Base-by-base conservation (phyloP, 768 basidiomycete genomes). In the Tulasnella sp. region DNA sequence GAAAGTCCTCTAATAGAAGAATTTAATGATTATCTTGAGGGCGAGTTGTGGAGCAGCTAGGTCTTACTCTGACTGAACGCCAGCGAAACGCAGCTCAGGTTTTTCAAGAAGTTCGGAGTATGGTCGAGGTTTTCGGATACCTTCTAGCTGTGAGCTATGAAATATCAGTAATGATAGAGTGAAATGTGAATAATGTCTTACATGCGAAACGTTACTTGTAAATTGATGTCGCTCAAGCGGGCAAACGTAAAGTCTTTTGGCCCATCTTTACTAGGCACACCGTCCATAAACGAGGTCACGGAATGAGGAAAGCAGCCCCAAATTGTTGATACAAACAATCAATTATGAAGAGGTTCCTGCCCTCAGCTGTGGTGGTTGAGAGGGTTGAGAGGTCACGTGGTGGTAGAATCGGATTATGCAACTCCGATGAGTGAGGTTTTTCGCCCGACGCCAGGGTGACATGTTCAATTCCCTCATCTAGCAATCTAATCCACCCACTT, bases 231-330 rank as follows among this genome's bases (percentile, higher is more conserved):
- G 48, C 84, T 85, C 16, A 91, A 76, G 62, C 83, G 83, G 5
- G 89, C 91, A 62, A 93, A 95, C 2, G 88, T 90, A 60, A 91
- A 88, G 64, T 95, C 90, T 59, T 90, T 85, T 31, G 83, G 72
- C 60, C 78, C 76, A 15, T 54, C 53, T 48, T 45, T 24, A 52
- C 37, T 51, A 10, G 39, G 39, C 2, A 19, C 8, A 43, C 31
- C 24, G 20, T 51, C 40, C 49, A 41, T 51, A 10, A 10, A 10
- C 12, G 19, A 35, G 34, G 34, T 35, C 19, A 12, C 19, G 19
- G 34, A 35, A 19, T 35, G 34, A 35, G 34, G 34, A 35, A 35
- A 12, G 19, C 19, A 12, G 34, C 34, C 34, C 12, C 34, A 35
- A 19, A 19, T 12, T 10, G 34, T 35, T 10, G 19, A 35, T 12